phyloP scores from a whole-genome alignment of 2,329 filamentous ascomycete species.

The Trichophyton mentagrophytes region DNA sequence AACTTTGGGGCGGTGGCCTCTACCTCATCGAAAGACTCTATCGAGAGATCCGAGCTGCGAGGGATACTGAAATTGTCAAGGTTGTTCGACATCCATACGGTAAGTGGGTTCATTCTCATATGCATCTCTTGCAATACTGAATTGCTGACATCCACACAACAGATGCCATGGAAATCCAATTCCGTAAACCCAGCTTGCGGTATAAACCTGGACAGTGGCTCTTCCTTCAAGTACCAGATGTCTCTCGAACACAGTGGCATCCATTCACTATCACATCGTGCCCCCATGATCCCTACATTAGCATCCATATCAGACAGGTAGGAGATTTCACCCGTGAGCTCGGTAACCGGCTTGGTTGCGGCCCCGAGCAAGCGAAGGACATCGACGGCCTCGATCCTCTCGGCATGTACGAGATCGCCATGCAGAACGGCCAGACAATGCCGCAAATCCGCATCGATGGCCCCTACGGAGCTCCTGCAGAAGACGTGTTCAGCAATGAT shows the following conservation, averaged over 20 bases:
- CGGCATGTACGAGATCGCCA: slow-evolving; percentile 95
- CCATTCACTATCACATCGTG: slow-evolving; percentile 98
- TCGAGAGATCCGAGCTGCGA: slow-evolving; percentile 73
- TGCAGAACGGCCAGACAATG: slow-evolving; percentile 88
- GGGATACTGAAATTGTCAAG: slow-evolving; percentile 78
- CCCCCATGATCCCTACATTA: slow-evolving; percentile 88
- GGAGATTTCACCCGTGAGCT: slow-evolving; percentile 91
- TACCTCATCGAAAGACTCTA: slow-evolving; percentile 84
- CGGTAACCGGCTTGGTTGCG: slow-evolving; percentile 90
- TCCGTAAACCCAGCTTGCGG: slow-evolving; percentile 87
- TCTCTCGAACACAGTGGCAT: slow-evolving; percentile 90
- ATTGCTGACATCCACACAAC: not conserved
- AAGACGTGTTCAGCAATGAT: slow-evolving; percentile 94
- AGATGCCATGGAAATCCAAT: slow-evolving; percentile 96
- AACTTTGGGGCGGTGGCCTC: slow-evolving; percentile 69
- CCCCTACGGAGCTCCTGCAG: slow-evolving; percentile 89
- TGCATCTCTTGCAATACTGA: not conserved
- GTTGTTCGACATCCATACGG: slow-evolving; percentile 92
- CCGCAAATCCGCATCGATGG: slow-evolving; percentile 81
- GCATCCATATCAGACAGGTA: slow-evolving; percentile 87
- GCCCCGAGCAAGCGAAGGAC: slow-evolving; percentile 71
- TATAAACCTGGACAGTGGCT: slow-evolving; percentile 99
- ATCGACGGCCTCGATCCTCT: slow-evolving; percentile 83
- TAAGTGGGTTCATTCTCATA: slow-evolving; percentile 31
- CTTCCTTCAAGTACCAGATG: slow-evolving; percentile 81